Conservation (phyloP, 768 basidiomycete genomes). For the Crucibulum laeve region DNA sequence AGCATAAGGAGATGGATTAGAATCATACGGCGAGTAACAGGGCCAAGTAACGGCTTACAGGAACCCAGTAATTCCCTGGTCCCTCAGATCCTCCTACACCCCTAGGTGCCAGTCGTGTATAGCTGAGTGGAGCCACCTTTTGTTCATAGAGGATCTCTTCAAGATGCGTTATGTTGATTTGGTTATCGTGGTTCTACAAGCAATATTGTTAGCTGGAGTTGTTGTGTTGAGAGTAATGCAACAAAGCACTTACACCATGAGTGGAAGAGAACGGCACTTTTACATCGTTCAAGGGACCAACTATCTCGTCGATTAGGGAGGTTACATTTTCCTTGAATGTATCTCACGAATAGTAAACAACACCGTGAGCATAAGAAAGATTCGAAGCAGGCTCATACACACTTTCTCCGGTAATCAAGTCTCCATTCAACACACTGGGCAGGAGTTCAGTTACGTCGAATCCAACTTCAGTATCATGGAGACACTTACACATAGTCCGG, state of each 20-base stretch:
- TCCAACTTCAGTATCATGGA: background rate
- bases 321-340: conserved; percentile 69
- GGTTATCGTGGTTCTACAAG: conserved; percentile 69
- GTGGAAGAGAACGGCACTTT: conserved; percentile 64
- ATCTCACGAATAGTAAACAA: conserved; percentile 28
- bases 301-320: conserved; percentile 57
- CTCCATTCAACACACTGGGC: conserved; percentile 68
- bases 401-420: conserved; percentile 73
- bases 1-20: background rate
- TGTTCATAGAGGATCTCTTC: conserved; percentile 65
- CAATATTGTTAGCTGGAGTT: background rate
- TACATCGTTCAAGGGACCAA: conserved; percentile 52
- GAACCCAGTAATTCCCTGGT: conserved; percentile 76
- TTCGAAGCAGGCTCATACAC: conserved; percentile 8
- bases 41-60: conserved; percentile 34
- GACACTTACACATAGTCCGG: conserved; percentile 65
- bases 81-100: conserved; percentile 64
- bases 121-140: conserved; percentile 50
- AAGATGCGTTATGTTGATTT: conserved; percentile 65
- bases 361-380: background rate
- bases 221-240: background rate
- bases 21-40: background rate
- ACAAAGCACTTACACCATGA: conserved; percentile 49
- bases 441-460: conserved; percentile 1
- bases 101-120: conserved; percentile 55